A percentile compares a stretch with the other conserved stretches of the same genome.
Evolutionary conservation across 1,284 basidiomycete species (phyloP).

Genomic region (Cutaneotrichosporon sp.): DNA sequence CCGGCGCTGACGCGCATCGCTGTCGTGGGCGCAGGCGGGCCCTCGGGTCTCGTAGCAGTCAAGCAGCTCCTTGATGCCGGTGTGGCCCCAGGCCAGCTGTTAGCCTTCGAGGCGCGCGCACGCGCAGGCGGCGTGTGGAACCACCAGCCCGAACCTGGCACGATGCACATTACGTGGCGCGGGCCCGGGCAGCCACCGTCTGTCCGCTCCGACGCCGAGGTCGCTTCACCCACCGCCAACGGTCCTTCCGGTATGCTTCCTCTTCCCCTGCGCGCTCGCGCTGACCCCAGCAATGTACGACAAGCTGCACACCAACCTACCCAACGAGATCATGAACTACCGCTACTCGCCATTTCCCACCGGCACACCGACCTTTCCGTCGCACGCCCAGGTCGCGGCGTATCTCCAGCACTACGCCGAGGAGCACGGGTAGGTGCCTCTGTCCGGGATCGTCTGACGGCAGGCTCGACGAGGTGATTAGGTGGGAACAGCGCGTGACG

Average conservation of each 20-base stretch:
- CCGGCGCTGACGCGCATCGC: slow-evolving; percentile 36
- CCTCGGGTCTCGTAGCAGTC: slow-evolving; percentile 46
- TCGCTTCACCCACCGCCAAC: slow-evolving; percentile 4
- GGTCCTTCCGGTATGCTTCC: slow-evolving; percentile 20
- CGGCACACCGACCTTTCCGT: slow-evolving; percentile 18
- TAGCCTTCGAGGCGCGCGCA: slow-evolving; percentile 26
- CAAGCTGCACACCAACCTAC: slow-evolving; percentile 39
- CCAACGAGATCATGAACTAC: slow-evolving; percentile 21
- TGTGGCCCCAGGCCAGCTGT: slow-evolving; percentile 18
- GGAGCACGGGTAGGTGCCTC: slow-evolving; percentile 13
- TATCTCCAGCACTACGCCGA: slow-evolving; percentile 19
- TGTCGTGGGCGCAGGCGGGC: slow-evolving; percentile 48
- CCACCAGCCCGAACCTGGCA: slow-evolving; percentile 19
- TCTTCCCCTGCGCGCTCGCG: background rate
- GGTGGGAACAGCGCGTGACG: slow-evolving; percentile 19
- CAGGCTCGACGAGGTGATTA: slow-evolving; percentile 25
- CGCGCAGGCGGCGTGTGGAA: slow-evolving; percentile 27
- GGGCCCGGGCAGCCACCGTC: slow-evolving; percentile 7
- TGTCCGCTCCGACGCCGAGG: slow-evolving; percentile 10
- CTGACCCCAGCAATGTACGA: slow-evolving; percentile 21
- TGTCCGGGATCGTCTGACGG: background rate
- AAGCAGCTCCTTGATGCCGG: slow-evolving; percentile 44
- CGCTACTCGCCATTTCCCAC: slow-evolving; percentile 18
- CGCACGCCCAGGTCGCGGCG: slow-evolving; percentile 13
- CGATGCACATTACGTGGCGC: slow-evolving; percentile 13